Evolutionary conservation across 2,329 filamentous ascomycete genomes (phyloP), one percentile per base, ranked within the genome.

Genomic region (Diaporthe sp.): DNA sequence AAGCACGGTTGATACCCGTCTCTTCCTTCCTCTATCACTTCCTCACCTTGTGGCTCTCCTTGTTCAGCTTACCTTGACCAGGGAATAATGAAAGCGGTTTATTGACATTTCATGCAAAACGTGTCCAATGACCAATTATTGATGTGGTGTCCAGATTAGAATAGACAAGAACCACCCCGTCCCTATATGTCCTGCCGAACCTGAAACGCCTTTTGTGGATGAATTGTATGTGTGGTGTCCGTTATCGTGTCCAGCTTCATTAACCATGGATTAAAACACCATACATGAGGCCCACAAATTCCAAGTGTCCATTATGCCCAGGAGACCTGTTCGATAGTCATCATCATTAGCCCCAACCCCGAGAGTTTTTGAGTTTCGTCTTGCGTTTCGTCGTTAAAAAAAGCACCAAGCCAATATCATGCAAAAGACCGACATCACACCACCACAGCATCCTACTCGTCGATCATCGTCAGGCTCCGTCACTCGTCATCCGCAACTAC

Each of bases 261-360:
- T 54, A 68, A 4, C 28, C 45, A 13, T 22, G 47, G 64, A 40
- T 10, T 30, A 19, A 22, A 17, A 30, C 45, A 64, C 60, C 28
- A 13, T 68, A 68, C 64, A 40, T 30, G 13, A 52, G 22, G 3
- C 38, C 58, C 25, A 25, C n/a, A 47, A 47, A 25, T 30, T 30
- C 47, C 61, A 5, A 52, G 15, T 40, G 28, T 54, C 64, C 33
- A 67, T 68, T 54, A 68, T 68, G 64, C 64, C 64, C 64, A 68
- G 15, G 64, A 54, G 64, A 68, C 64, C 64, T 68, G 33, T 68
- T 68, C 64, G 28, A 30, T 40, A 54, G 45, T 68, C 47, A 68
- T 68, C 47, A 68, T 68, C 64, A 68, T 68, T 68, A 68, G 64
- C 64, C 64, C 64, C 64, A 68, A 30, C 45, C 64, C 64, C 47